Base-by-base conservation (phyloP, 257 asterid species). In the Nyctanthes arbortristis region DNA sequence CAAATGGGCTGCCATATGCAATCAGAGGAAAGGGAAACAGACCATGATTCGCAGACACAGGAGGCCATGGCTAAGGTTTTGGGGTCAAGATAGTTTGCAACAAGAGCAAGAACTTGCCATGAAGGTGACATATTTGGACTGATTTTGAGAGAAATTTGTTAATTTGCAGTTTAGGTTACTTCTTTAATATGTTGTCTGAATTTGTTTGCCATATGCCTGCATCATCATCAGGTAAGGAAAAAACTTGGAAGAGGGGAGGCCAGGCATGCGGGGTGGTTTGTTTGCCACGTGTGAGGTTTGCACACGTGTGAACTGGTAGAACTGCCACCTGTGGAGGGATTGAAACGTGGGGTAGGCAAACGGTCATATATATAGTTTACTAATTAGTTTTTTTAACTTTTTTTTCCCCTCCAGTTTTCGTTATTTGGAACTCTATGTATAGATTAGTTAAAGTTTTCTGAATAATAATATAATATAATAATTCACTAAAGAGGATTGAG, bases 21-120 rank as follows among this genome's bases (percentile, higher is more conserved):
- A 84, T 93, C 93, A 49, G 87, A 73, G 13, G 94, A 83, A 87
- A 90, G 68, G 69, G 84, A 65, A 13, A 25, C 28, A 25, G 77
- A 78, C 98, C 98, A 93, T 0, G 92, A 76, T 73, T 83, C 88
- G 80, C 87, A 74, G 0, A 88, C 98, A 54, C 94, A 84, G 18
- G 80, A 67, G 30, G 97, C 92, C 5, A 14, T 11, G 56, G 91
- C 89, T 11, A 93, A 77, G 65, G 91, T 59, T 66, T 75, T 61
- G 0, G 96, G 85, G 70, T 84, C 96, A 6, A 93, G 90, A 74
- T 75, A 80, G 67, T 70, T 72, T 4, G 96, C 76, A 0, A 89
- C 73, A 0, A 91, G 89, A 22, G 81, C 84, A 2, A 93, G 75
- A 7, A 91, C 88, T 58, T 80, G 81, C 94, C 96, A 93, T 45